These are phyloP conservation scores for Silene vulgaris DNA, from an alignment of 179 eudicot species.

Conservation along the genomic window DNA sequence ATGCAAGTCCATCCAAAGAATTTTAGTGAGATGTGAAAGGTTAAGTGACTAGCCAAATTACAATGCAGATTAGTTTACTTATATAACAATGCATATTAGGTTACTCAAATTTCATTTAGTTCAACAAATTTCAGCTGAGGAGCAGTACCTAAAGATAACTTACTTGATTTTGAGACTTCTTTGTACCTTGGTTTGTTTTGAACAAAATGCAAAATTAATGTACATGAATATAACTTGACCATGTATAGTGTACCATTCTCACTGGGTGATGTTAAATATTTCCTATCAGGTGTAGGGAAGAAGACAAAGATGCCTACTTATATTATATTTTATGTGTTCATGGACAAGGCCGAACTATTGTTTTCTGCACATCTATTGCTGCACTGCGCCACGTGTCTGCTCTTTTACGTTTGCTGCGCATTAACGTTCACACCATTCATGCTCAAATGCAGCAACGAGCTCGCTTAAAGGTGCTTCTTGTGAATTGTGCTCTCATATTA, in stretches of 20 bases:
- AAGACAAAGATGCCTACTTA: constrained; percentile 88
- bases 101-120: neutral
- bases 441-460: constrained; percentile 91
- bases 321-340: constrained; percentile 83
- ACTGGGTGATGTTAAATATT: constrained; percentile 1
- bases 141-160: neutral
- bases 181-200: neutral
- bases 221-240: neutral
- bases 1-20: neutral
- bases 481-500: neutral
- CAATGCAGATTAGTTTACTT: neutral
- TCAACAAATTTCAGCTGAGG: constrained; percentile 9
- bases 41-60: neutral
- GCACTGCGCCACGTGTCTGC: constrained; percentile 79
- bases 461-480: constrained; percentile 69
- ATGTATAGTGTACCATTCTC: neutral
- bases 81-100: neutral
- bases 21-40: neutral
- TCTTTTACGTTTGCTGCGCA: constrained; percentile 56
- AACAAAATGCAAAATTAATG: neutral
- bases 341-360: constrained; percentile 85
- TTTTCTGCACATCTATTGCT: constrained; percentile 88
- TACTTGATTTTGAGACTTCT: neutral
- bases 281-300: constrained; percentile 71
- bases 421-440: constrained; percentile 67